Percentiles rank a stretch among this genome's conserved stretches.
Evolutionary conservation across 2,329 filamentous ascomycete species (phyloP).

Genomic region (Huntiella abstrusa): DNA sequence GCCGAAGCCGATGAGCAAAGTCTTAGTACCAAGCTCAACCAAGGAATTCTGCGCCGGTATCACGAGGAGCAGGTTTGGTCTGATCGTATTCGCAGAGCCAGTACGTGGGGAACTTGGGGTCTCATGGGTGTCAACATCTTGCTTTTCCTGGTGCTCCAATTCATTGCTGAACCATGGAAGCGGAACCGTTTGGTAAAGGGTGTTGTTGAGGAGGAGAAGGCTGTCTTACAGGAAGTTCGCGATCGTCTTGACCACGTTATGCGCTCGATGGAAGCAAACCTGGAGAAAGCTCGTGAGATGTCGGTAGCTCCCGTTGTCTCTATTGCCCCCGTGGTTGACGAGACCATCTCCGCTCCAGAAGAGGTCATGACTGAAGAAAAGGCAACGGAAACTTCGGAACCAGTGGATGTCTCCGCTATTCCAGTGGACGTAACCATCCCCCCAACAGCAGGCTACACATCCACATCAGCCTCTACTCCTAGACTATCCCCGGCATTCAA

Average conservation of each 20-base stretch:
- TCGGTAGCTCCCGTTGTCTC: not conserved
- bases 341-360: not conserved
- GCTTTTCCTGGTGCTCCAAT: constrained; percentile 68
- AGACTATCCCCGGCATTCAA: constrained; percentile 4
- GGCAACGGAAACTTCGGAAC: not conserved
- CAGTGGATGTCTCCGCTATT: not conserved
- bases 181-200: constrained; percentile 61
- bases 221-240: constrained; percentile 28
- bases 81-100: constrained; percentile 88
- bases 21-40: constrained; percentile 54
- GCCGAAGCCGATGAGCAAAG: constrained; percentile 69
- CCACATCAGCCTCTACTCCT: not conserved
- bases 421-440: not conserved
- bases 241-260: constrained; percentile 12
- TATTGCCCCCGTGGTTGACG: not conserved
- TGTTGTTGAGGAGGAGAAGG: constrained; percentile 62
- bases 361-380: not conserved
- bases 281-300: constrained; percentile 7
- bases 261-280: constrained; percentile 9
- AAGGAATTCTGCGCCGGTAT: constrained; percentile 74
- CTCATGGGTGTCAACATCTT: constrained; percentile 94
- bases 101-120: constrained; percentile 96
- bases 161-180: constrained; percentile 86
- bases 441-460: too few species aligned
- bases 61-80: constrained; percentile 99